phyloP scores from a whole-genome alignment of 306 rosid genomes.

The Spatholobus suberectus region DNA sequence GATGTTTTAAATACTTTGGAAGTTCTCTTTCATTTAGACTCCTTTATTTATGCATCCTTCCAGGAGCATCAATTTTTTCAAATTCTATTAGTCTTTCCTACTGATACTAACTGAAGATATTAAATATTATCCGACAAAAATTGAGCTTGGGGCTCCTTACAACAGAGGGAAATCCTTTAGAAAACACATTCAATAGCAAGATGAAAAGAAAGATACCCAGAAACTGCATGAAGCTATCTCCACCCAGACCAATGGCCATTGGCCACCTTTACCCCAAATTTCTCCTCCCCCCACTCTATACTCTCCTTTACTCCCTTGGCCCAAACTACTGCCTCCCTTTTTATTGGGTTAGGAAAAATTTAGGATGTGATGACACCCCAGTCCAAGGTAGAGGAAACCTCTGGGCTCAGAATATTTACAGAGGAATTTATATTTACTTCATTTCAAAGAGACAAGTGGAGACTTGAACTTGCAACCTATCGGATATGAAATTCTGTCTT shows the following conservation, averaged over 20 bases:
- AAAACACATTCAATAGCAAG: too few relatives aligned
- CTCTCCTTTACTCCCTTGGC: too few relatives aligned
- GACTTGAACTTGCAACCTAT: too few relatives aligned
- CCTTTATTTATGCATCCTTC: neutral
- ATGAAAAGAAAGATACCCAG: neutral
- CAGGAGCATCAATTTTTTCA: neutral
- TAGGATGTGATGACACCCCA: too few relatives aligned
- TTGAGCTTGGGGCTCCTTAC: neutral
- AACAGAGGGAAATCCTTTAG: neutral
- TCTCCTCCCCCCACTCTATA: too few relatives aligned
- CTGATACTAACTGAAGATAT: neutral
- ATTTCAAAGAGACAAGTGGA: too few relatives aligned
- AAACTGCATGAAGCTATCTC: neutral
- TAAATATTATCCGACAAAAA: neutral
- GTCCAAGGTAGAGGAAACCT: neutral
- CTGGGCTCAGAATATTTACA: too few relatives aligned
- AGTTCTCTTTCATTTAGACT: neutral
- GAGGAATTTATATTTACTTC: too few relatives aligned
- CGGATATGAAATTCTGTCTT: too few relatives aligned
- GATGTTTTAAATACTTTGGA: neutral
- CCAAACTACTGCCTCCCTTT: too few relatives aligned
- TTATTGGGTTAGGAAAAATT: too few relatives aligned
- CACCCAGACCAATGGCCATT: neutral
- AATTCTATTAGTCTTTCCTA: neutral
- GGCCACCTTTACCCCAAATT: too few relatives aligned